Evolutionary conservation across 1,139 yeast species (phyloP), one percentile per base, ranked within the genome.

Genomic region (Kazachstania sp.): DNA sequence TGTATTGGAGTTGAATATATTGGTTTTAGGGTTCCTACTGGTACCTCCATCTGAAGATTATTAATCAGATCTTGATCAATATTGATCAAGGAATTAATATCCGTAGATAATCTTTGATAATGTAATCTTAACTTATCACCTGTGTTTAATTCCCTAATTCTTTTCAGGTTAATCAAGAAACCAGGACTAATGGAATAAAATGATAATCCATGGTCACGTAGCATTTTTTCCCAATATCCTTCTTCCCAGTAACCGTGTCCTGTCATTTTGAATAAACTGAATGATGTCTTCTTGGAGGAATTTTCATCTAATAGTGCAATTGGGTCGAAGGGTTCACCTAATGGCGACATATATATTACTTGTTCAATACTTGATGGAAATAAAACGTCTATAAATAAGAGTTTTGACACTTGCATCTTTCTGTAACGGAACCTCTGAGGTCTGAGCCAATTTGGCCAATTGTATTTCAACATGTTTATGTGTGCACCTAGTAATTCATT

Each of bases 41-140:
- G 56, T 3, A 63, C 45, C 38, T 67, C 66, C 32, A 72, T 60
- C 64, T 92, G 98, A 56, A 90, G 59, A 60, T 86, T 86, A 63
- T 92, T 92, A 12, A 96, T 90, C 54, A 92, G 73, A 63, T 92
- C 97, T 63, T 90, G 97, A 61, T 88, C 98, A 54, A 90, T 72
- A 57, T 86, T 87, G 15, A 87, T 74, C 49, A 92, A 70, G 0
- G 97, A 88, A 26, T 69, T 72, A 1, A 92, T 83, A 63, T 90
- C 97, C 0, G 80, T 77, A 1, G 95, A 82, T 1, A 92, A 68
- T 51, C 78, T 73, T 60, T 90, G 97, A 65, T 92, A 92, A 55
- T 88, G 96, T n/a, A 82, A 74, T 56, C 98, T 77, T 45, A 92
- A 65, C 41, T 73, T 65, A 63, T 90, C 95, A 12, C 97, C 97